Conservation (phyloP, 164 flowering plant genomes). For the Chimonanthus salicifolius region DNA sequence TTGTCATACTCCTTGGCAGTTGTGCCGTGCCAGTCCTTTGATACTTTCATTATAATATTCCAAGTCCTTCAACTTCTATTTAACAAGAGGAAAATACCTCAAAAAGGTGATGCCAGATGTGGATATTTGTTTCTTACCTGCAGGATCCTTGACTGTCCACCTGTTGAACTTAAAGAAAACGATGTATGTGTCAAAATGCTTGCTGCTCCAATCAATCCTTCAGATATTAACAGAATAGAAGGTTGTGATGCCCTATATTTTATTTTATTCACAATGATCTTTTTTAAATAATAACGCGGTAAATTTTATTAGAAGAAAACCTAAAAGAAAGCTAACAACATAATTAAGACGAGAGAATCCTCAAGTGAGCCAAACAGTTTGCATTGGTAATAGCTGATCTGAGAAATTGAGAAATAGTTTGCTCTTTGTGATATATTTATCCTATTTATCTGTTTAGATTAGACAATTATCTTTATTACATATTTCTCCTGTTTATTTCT, state of each 20-base stretch:
- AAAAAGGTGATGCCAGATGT: neutral
- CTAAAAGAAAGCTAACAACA: neutral
- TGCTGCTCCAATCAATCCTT: constrained; percentile 93
- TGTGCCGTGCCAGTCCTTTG: neutral
- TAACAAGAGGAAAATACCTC: neutral
- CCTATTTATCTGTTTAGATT: no score
- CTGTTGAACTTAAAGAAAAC: constrained; percentile 65
- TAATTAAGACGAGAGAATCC: no score
- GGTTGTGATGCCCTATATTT: constrained; percentile 28
- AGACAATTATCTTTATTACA: no score
- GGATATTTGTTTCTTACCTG: constrained; percentile 11
- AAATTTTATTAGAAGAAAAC: neutral
- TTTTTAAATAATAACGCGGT: neutral
- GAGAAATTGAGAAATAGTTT: no score
- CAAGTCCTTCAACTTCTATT: neutral
- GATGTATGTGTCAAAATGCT: constrained; percentile 93
- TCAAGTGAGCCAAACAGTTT: no score
- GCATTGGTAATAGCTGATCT: no score
- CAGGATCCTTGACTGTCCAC: constrained; percentile 65
- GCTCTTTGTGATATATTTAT: no score
- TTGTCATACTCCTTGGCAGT: neutral
- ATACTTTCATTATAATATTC: neutral
- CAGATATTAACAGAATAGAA: constrained; percentile 90
- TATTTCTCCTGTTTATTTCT: no score
- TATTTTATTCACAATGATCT: neutral